Evolutionary conservation across 805 yeast species (phyloP).

Genomic region (Ascoidea tarda): DNA sequence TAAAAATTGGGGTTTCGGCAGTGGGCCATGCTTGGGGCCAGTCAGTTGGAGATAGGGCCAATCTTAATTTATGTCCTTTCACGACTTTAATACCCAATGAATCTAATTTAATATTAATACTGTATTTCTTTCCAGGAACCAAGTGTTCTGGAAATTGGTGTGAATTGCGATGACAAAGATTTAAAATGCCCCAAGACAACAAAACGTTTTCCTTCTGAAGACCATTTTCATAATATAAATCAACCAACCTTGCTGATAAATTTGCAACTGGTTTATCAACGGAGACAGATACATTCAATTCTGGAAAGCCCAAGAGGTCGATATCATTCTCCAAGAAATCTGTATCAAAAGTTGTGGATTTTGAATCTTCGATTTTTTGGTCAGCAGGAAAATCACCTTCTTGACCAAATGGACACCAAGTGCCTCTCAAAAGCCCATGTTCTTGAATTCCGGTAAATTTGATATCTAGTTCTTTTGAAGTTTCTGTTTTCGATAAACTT

Average conservation of each 20-base stretch:
- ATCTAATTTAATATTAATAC: constrained; percentile 22
- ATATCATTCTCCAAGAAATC: constrained; percentile 13
- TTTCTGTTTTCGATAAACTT: constrained; percentile 3
- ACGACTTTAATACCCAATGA: constrained; percentile 23
- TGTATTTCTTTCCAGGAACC: constrained; percentile 19
- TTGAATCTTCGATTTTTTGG: constrained; percentile 27
- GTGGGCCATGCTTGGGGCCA: constrained; percentile 37
- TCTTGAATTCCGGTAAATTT: constrained; percentile 21
- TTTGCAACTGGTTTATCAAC: constrained; percentile 26
- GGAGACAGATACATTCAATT: constrained; percentile 17
- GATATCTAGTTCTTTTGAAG: constrained; percentile 5
- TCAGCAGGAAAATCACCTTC: constrained; percentile 32
- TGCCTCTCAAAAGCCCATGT: constrained; percentile 30
- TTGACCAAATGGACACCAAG: constrained; percentile 32
- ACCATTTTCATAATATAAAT: constrained; percentile 20
- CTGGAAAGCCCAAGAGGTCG: constrained; percentile 25
- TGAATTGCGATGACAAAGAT: constrained; percentile 25
- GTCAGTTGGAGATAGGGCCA: constrained; percentile 29
- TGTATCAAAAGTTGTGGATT: constrained; percentile 23
- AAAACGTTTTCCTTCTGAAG: constrained; percentile 17
- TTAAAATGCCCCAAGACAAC: constrained; percentile 32
- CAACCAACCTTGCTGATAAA: constrained; percentile 24
- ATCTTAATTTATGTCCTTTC: constrained; percentile 24
- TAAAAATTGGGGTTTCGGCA: constrained; percentile 24
- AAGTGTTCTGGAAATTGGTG: constrained; percentile 26